Base-by-base conservation (phyloP, 768 basidiomycete genomes). In the Sistotremastrum suecicum region DNA sequence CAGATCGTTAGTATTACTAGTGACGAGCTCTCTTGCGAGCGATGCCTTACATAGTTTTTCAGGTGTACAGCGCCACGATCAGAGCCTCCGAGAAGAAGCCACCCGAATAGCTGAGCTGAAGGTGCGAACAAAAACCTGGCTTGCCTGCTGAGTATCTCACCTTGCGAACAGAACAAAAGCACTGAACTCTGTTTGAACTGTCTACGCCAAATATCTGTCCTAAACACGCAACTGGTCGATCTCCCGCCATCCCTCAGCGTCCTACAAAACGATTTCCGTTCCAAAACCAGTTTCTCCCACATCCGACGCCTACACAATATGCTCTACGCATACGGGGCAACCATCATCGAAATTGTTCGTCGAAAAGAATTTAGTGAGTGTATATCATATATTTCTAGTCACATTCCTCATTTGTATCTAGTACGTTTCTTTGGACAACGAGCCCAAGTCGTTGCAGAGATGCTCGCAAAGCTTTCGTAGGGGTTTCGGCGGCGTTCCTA, bases 251-350 rank as follows among this genome's bases (percentile, higher is more conserved):
- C 68, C 1, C 63, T 98, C 32, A 66, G 72, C 0, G 61, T 66
- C 2, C 66, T 97, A 1, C 87, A 92, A 56, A 57, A 71, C 1
- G 80, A 76, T 55, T 77, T 92, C 52, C 71, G 82, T n/a, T 68
- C 46, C 70, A 86, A 66, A 56, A 86, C 78, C 32, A 83, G 82
- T 48, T 97, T 97, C 58, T 72, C 82, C n/a, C 90, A 98, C 61
- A 83, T 98, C 9, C 76, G 83, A 42, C 72, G 94, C 11, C 66
- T 97, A 38, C 90, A 94, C 58, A 80, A 74, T 46, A 85, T 97
- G 76, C 60, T 92, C 1, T 91, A 89, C 56, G 89, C 87, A 0
- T 98, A 98, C 60, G 84, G 86, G 0, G 85, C 87, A 1, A 89
- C 90, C 0, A 73, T 95, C 6, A 72, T 91, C 11, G 94, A 98